Base-by-base conservation (phyloP, 2,329 filamentous ascomycete species). In the Colletotrichum plurivorum region DNA sequence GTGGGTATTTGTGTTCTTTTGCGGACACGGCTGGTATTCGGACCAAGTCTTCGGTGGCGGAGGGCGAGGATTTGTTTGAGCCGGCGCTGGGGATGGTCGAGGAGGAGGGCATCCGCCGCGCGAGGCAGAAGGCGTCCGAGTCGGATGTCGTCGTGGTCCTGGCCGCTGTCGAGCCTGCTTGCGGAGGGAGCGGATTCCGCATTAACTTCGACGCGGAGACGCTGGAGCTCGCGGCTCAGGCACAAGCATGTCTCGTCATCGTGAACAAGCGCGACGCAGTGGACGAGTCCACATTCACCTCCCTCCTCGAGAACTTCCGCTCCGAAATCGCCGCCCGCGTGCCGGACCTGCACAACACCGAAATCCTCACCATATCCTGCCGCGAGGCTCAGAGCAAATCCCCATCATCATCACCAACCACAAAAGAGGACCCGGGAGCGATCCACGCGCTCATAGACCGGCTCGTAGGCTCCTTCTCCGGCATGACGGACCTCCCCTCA, bases 1-100 rank as follows among this genome's bases (percentile, higher is more conserved):
- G 91, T 0, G 96, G 96, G 0, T 99, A 93, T 82, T 89, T 97
- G 57, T 97, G 95, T 79, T 93, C 93, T n/a, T 91, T 99, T 76
- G 95, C 95, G 16, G 96, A 99, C 81, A 98, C 96, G 75, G 96
- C 96, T 20, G 96, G 96, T 1, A 89, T 99, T 73, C 87, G 94
- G 57, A 88, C 86, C 55, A 79, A 74, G 43, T 71, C 73, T 25
- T 69, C 73, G 71, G 36, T 15, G 1, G 43, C 39, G 7, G 12
- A 22, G 67, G 45, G 10, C 67, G 71, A 22, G 73, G 73, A n/a
- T 63, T 63, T 16, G 70, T 67, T 59, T n/a, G 73, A 68, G 58
- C 63, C 45, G 36, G 73, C 73, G 41, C 89, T 97, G 69, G 93
- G 94, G 0, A 84, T 87, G 10, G 87, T 99, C 27, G 96, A 99